These are phyloP conservation scores for Mycena amicta DNA, from an alignment of 768 basidiomycete genomes.

Conservation along the genomic window DNA sequence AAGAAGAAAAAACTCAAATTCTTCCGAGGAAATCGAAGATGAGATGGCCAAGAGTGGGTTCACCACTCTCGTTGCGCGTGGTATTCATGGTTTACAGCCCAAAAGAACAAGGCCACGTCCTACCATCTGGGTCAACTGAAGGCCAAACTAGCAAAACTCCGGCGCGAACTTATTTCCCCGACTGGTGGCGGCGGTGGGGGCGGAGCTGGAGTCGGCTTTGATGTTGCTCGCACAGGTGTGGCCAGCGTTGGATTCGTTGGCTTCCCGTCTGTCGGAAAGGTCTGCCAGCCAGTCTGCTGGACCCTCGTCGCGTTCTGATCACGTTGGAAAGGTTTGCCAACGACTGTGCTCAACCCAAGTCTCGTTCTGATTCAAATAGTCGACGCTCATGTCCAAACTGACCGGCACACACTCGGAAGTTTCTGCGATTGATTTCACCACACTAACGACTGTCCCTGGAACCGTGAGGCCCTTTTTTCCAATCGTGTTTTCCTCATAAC, in stretches of 20 bases:
- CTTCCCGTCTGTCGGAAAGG: constrained; percentile 95
- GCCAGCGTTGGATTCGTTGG: constrained; percentile 28
- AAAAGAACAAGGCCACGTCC: constrained; percentile 95
- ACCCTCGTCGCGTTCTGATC: constrained; percentile 8
- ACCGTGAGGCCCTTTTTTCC: constrained; percentile 40
- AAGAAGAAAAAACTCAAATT: no score
- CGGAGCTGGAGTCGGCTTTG: constrained; percentile 90
- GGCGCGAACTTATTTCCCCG: constrained; percentile 88
- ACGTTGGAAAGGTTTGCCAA: constrained; percentile 78
- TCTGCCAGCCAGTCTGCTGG: constrained; percentile 23
- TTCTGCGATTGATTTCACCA: constrained; percentile 96
- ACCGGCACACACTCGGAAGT: constrained; percentile 97
- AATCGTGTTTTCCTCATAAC: background rate
- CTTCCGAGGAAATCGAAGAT: constrained; percentile 86
- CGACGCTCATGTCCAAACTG: constrained; percentile 91
- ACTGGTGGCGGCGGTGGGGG: constrained; percentile 80
- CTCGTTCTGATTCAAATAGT: constrained; percentile 44
- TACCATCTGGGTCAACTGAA: constrained; percentile 97
- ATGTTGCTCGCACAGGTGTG: constrained; percentile 71
- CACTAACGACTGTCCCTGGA: constrained; percentile 93
- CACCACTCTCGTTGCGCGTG: constrained; percentile 1
- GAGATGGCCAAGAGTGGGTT: constrained; percentile 88
- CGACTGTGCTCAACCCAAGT: background rate
- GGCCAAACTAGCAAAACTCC: constrained; percentile 96
- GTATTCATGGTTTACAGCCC: constrained; percentile 54